Evolutionary conservation across 768 basidiomycete genomes (phyloP), one percentile per base, ranked within the genome.

Genomic region (Boletus rubescentipes): DNA sequence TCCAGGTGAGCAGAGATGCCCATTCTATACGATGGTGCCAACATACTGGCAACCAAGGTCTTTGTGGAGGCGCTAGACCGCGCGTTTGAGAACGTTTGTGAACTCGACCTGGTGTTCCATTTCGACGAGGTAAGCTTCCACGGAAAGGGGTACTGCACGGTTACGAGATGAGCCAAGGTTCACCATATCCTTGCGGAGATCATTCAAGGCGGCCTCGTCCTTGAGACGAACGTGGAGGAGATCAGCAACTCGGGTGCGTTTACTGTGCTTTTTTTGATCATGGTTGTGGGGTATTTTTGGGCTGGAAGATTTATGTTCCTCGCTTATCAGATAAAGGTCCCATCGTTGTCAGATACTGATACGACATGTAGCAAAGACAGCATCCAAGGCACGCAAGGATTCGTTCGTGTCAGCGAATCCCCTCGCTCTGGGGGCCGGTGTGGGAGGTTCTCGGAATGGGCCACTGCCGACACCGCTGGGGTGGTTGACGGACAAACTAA

Each of bases 71-170:
- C 92, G 4, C 79, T 99, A 34, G 97, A 99, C 72, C 79, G 93
- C 35, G 86, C 93, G 15, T 99, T 98, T 67, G 93, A 97, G 76
- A 98, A 98, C 65, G 97, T 99, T 0, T 98, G 97, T 72, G 97
- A 99, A 71, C 77, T 99, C 41, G 97, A 99, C 70, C 80, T 99
- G 12, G 95, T 99, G 46, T 99, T 98, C 71, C 95, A 98, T 70
- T 99, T 98, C 65, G 97, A 98, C 69, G 94, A 98, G 79, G 95
- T 92, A 61, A 31, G 79, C 60, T 31, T 46, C 10, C 12, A 49
- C 29, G 38, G 18, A 15, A 16, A 31, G 43, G 30, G 39, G 18
- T 23, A 16, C 11, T 45, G 43, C 26, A 9, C 10, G 41, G 26
- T 63, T 37, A 51, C 41, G n/a, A 38, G 23, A 50, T 8, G 40